These are phyloP conservation scores for Blastobotrys terrestris DNA, from an alignment of 805 yeast genomes.

Conservation along the genomic window DNA sequence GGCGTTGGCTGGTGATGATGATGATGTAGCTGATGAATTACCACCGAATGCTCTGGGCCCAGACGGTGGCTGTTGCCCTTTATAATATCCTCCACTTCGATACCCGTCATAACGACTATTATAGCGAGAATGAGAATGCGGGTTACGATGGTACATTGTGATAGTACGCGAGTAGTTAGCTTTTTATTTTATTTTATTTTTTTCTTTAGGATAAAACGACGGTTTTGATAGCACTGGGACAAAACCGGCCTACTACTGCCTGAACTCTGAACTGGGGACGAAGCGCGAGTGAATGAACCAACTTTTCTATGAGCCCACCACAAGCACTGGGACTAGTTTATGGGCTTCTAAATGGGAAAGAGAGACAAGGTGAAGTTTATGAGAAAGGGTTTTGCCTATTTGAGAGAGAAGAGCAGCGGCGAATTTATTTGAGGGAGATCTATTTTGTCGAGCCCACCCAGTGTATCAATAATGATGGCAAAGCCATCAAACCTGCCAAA, in stretches of 20 bases:
- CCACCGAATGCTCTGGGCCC: neutral
- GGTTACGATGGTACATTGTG: neutral
- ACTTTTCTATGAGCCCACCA: no score
- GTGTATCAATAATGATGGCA: neutral
- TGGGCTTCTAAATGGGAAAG: neutral
- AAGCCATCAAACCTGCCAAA: neutral
- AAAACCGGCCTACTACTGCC: no score
- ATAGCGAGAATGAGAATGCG: neutral
- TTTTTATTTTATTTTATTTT: no score
- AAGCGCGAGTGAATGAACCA: no score
- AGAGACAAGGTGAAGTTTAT: neutral
- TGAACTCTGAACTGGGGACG: no score
- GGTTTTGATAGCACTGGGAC: no score
- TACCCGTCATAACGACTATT: neutral
- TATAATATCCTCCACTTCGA: neutral
- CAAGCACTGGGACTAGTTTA: neutral
- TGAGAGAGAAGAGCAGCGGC: neutral
- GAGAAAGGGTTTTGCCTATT: neutral
- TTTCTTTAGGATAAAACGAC: neutral
- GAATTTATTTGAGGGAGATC: neutral
- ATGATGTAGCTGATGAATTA: neutral
- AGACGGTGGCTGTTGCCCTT: neutral
- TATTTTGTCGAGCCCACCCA: neutral
- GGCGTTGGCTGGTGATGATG: neutral
- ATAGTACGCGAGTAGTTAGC: no score